Percentiles rank a stretch among this genome's conserved stretches.
Conservation (phyloP, 164 flowering plant genomes). For the Vitis riparia region DNA sequence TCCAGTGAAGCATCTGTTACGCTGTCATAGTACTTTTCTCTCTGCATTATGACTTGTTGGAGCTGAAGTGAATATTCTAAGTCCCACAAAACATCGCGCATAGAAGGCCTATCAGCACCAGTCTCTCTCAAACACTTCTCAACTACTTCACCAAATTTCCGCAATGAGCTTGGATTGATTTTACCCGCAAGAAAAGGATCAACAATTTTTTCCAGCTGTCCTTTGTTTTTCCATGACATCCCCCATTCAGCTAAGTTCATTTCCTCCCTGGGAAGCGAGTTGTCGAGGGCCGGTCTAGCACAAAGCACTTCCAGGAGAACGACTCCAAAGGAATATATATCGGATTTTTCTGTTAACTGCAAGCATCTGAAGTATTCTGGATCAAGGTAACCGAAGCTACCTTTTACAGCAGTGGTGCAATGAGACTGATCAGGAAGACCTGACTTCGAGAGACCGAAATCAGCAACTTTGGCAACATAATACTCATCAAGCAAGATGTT, state of each 20-base stretch:
- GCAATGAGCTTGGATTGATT: conserved; percentile 18
- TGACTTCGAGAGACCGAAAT: conserved; percentile 26
- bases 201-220: conserved; percentile 17
- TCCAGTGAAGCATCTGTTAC: neutral
- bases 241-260: conserved; percentile 31
- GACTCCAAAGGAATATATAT: conserved; percentile 32
- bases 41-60: neutral
- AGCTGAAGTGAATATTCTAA: conserved; percentile 22
- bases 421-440: conserved; percentile 15
- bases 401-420: conserved; percentile 17
- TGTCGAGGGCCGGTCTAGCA: conserved; percentile 19
- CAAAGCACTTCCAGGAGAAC: conserved; percentile 30
- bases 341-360: conserved; percentile 23
- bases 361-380: conserved; percentile 22
- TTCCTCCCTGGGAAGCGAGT: conserved; percentile 12
- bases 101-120: conserved; percentile 21
- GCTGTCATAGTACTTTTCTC: conserved; percentile 19
- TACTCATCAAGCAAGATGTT: conserved; percentile 25
- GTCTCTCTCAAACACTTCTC: conserved; percentile 24
- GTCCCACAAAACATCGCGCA: conserved; percentile 27
- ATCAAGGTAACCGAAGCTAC: conserved; percentile 27
- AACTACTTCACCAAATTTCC: conserved; percentile 12
- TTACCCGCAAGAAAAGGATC: conserved; percentile 16
- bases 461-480: conserved; percentile 25
- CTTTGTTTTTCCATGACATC: conserved; percentile 12